A percentile compares a stretch with the other conserved stretches of the same genome.
phyloP scores from a whole-genome alignment of 2,329 filamentous ascomycete genomes.

The Chrysoporthe cubensis region DNA sequence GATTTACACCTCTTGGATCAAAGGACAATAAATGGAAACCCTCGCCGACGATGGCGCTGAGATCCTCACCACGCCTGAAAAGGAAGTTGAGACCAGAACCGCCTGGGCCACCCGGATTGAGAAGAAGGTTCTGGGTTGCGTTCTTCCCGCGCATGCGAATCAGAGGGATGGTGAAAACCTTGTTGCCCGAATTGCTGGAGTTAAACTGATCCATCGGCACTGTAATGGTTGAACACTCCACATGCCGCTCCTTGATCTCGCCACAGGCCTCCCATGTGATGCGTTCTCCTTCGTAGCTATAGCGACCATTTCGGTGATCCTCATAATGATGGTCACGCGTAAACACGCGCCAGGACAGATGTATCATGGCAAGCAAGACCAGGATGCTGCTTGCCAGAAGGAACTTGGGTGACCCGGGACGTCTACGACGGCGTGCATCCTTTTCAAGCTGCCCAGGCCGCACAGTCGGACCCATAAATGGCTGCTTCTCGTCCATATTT shows the following conservation, averaged over 20 bases:
- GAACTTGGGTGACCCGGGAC: not conserved
- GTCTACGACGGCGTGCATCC: not conserved
- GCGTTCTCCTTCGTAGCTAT: conserved; percentile 40
- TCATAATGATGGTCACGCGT: not conserved
- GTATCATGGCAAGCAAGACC: conserved; percentile 4
- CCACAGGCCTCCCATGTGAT: conserved; percentile 47
- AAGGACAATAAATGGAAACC: conserved; percentile 51
- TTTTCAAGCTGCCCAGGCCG: not conserved
- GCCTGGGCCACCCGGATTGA: conserved; percentile 55
- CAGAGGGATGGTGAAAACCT: conserved; percentile 49
- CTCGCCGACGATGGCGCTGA: conserved; percentile 46
- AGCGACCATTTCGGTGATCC: not conserved
- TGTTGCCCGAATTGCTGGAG: conserved; percentile 36
- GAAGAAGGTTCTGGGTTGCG: conserved; percentile 47
- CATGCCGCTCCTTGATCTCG: conserved; percentile 38
- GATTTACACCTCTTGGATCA: conserved; percentile 51
- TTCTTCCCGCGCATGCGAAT: conserved; percentile 48
- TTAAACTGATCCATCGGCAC: conserved; percentile 54
- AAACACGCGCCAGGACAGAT: conserved; percentile 7
- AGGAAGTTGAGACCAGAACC: conserved; percentile 46
- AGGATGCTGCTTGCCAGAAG: conserved; percentile 16
- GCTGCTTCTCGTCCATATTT: conserved; percentile 25
- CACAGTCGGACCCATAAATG: conserved; percentile 11
- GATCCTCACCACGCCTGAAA: conserved; percentile 39
- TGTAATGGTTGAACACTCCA: conserved; percentile 49